Evolutionary conservation across 805 yeast species (phyloP), one percentile per base, ranked within the genome.

Genomic region (Starmera dryadoides): DNA sequence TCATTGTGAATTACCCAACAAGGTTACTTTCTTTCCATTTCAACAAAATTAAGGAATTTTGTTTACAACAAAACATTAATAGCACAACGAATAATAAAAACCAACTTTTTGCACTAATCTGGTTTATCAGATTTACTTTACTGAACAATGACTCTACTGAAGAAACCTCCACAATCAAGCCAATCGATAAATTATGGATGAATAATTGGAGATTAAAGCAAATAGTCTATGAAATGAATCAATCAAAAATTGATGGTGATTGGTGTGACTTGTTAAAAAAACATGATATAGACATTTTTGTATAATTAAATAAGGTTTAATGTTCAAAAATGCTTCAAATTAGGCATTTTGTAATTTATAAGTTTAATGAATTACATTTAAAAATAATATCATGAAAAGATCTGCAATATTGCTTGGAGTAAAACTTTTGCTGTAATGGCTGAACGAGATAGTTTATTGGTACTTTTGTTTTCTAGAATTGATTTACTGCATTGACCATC

Each of bases 1-100:
- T 41, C 7, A 50, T 54, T 5, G 36, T 36, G 39, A 54, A 52
- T 34, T 52, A 43, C 36, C 58, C 58, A 4, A 32, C 37, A 20
- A 35, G 44, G 2, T 37, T 42, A 39, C 30, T 52, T 8, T 16
- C 19, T 1, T 38, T 23, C 19, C 52, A 52, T 39, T 38, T 46
- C 29, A 34, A 38, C 6, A 35, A 34, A 23, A 19, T 47, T 14
- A 21, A 33, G 4, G 19, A 20, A 5, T 36, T 16, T 36, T 15
- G 16, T 6, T 14, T 11, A 28, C 12, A n/a, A n/a, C n/a, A n/a
- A n/a, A n/a, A n/a, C n/a, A n/a, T n/a, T n/a, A n/a, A n/a, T n/a
- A n/a, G n/a, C n/a, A n/a, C n/a, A n/a, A n/a, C n/a, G n/a, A n/a
- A n/a, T n/a, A 12, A 21, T 15, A 15, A 33, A 14, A 21, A 18